Base-by-base conservation (phyloP, 768 basidiomycete genomes). In the Daedaleopsis nitida region DNA sequence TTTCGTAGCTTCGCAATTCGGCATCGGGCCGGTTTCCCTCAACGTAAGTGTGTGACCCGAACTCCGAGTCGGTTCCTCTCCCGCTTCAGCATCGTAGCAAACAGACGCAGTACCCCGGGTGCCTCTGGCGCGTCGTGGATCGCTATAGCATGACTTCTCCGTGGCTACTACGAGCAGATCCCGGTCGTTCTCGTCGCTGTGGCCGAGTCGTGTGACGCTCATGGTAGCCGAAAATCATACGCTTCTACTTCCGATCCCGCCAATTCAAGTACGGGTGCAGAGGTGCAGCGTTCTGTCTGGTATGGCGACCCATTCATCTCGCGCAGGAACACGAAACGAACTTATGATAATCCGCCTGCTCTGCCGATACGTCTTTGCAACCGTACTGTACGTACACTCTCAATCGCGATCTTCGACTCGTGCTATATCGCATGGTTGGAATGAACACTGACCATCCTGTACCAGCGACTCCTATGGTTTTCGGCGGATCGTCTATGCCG, bases 11-110 rank as follows among this genome's bases (percentile, higher is more conserved):
- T 42, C 60, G 43, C 50, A 3, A 35, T 19, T 62, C 60, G 60
- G 55, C 52, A n/a, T 16, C 60, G 60, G 60, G 38, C 60, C 60
- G 60, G 34, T 45, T 16, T 23, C 23, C 59, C 55, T 49, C 42
- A 34, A 16, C n/a, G 7, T 32, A 32, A 32, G 27, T 51, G 23
- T 49, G 35, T 34, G 23, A 52, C 14, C 43, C 23, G 35, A n/a
- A 47, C n/a, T 44, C 27, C 17, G 23, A 23, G 32, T 21, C n/a
- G n/a, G 53, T 52, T 37, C 48, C 39, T 44, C 38, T 23, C 45
- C 55, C 34, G 50, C 43, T 10, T 35, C 50, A 35, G 14, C 42
- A 23, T 38, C 49, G 21, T n/a, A 38, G 23, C 17, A 17, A 62
- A 39, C 35, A 50, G n/a, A 50, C 51, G 42, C 47, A 21, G 32